Percentiles rank a stretch among this genome's conserved stretches.
These are phyloP conservation scores for Solanum tacnaense DNA, from an alignment of 257 asterid species.

Conservation along the genomic window DNA sequence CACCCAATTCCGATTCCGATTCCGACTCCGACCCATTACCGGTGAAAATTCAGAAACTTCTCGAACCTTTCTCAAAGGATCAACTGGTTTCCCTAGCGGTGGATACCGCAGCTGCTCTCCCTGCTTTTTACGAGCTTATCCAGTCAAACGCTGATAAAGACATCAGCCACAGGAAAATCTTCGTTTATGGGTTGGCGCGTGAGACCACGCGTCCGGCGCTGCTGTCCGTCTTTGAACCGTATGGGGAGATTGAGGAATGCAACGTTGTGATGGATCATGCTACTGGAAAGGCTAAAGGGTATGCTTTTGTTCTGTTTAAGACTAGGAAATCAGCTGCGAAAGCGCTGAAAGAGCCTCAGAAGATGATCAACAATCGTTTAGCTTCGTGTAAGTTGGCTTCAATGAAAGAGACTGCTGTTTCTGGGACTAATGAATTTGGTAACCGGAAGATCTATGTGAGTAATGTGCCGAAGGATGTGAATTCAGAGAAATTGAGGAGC, in stretches of 20 bases:
- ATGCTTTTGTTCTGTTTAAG: constrained; percentile 56
- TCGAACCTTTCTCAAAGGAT: constrained; percentile 65
- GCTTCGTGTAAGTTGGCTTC: constrained; percentile 64
- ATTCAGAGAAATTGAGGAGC: constrained; percentile 35
- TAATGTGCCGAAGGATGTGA: constrained; percentile 37
- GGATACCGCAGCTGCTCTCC: constrained; percentile 33
- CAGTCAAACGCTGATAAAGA: constrained; percentile 53
- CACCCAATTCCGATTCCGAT: background rate
- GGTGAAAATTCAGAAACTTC: constrained; percentile 38
- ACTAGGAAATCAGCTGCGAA: constrained; percentile 36
- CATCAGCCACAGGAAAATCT: constrained; percentile 58
- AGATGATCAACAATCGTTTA: constrained; percentile 40
- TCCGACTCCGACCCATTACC: constrained; percentile 40
- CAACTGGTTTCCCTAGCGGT: constrained; percentile 49
- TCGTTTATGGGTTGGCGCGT: constrained; percentile 72
- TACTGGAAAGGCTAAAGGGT: constrained; percentile 72
- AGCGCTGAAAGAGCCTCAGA: constrained; percentile 44
- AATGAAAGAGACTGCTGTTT: constrained; percentile 7
- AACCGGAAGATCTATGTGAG: constrained; percentile 63
- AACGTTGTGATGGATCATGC: constrained; percentile 46
- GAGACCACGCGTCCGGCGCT: constrained; percentile 43
- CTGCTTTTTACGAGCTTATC: constrained; percentile 31
- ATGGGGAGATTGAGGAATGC: constrained; percentile 58
- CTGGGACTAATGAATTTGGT: constrained; percentile 25
- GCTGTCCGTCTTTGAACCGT: constrained; percentile 27